Percentiles rank a stretch among this genome's conserved stretches.
phyloP scores from a whole-genome alignment of 495 filamentous ascomycete species.

The Bacidia rubella region DNA sequence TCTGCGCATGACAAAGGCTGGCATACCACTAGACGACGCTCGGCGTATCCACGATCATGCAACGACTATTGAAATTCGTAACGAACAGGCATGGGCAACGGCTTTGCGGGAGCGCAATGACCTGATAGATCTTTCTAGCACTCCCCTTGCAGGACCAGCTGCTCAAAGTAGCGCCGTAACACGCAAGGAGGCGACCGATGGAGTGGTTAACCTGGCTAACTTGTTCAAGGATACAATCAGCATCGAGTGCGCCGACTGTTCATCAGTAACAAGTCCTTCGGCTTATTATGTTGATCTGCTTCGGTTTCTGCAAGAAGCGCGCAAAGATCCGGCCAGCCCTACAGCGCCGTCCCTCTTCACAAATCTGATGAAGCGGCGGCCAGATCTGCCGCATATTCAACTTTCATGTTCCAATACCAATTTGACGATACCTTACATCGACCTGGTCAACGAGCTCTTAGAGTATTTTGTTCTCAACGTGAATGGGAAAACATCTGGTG shows the following conservation, averaged over 20 bases:
- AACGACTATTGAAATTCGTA: neutral
- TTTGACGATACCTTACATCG: neutral
- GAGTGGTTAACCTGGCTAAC: neutral
- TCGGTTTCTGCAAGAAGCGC: neutral
- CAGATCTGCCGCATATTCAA: neutral
- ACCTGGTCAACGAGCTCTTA: neutral
- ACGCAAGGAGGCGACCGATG: neutral
- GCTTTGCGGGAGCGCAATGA: neutral
- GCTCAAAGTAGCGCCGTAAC: neutral
- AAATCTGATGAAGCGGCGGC: too few relatives aligned
- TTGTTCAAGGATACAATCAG: neutral
- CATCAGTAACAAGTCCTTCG: neutral
- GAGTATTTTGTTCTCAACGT: neutral
- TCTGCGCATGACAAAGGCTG: neutral
- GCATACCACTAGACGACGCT: neutral
- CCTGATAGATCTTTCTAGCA: too few relatives aligned
- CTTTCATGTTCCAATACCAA: neutral
- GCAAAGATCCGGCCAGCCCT: neutral
- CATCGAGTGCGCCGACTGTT: neutral
- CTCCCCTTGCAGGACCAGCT: neutral
- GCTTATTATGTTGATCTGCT: neutral
- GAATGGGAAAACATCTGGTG: neutral
- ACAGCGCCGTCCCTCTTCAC: neutral
- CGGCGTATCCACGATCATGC: neutral
- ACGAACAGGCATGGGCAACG: neutral